phyloP scores from a whole-genome alignment of 805 yeast genomes.

The Wickerhamiella vanderwaltii region DNA sequence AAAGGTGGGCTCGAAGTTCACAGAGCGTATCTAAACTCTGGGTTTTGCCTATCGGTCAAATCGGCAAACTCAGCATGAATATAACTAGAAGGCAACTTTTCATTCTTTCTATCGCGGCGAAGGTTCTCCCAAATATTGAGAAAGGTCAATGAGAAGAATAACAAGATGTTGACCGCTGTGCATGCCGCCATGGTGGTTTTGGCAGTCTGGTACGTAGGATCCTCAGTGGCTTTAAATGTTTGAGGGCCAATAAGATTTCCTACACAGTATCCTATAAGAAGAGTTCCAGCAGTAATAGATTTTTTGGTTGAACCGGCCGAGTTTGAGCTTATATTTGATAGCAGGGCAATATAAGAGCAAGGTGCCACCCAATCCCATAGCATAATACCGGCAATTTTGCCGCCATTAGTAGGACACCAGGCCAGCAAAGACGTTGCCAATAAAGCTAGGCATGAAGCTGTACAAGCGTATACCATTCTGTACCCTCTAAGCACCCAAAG shows the following conservation, averaged over 20 bases:
- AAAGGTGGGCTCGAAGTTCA: no score
- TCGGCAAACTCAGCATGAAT: conserved; percentile 31
- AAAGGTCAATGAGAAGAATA: conserved; percentile 22
- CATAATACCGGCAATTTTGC: conserved; percentile 33
- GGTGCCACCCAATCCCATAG: conserved; percentile 24
- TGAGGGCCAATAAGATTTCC: conserved; percentile 71
- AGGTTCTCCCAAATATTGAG: conserved; percentile 12
- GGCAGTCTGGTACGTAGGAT: conserved; percentile 47
- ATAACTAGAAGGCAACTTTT: conserved; percentile 5
- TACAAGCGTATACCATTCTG: conserved; percentile 31
- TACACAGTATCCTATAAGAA: conserved; percentile 52
- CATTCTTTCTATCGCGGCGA: conserved; percentile 12
- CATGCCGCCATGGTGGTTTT: conserved; percentile 46
- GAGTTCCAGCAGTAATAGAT: conserved; percentile 44
- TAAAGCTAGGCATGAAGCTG: conserved; percentile 38
- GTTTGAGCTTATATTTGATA: conserved; percentile 30
- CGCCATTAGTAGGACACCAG: conserved; percentile 29
- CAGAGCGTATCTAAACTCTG: conserved; percentile 37
- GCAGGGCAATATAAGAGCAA: conserved; percentile 22
- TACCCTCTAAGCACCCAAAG: conserved; percentile 13
- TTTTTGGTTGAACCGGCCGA: conserved; percentile 67
- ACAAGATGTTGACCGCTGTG: conserved; percentile 31
- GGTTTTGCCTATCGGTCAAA: conserved; percentile 41
- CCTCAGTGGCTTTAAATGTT: conserved; percentile 44
- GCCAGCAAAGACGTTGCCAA: conserved; percentile 36